Base-by-base conservation (phyloP, 2,329 filamentous ascomycete genomes). In the Periconia sp. region DNA sequence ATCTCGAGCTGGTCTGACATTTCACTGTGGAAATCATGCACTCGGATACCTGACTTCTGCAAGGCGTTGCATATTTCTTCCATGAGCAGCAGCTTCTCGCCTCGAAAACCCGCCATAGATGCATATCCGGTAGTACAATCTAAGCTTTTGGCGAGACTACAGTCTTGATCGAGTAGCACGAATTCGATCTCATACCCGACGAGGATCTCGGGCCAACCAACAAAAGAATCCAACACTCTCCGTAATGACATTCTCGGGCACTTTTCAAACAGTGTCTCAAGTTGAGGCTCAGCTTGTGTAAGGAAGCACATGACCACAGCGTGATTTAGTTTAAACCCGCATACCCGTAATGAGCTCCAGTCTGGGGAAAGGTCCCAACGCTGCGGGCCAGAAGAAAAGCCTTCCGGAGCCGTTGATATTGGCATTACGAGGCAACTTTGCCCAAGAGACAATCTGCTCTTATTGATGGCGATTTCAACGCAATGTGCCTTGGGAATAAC, bases 11-110 rank as follows among this genome's bases (percentile, higher is more conserved):
- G 41, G 10, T 33, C 41, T 2, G 7, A 10, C 17, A 13, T 18
- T 24, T 40, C 37, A 12, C 29, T 40, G 19, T 40, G 37, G 19
- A 40, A 35, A 10, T 40, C 12, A 12, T 35, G 30, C 12, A 40
- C 37, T 7, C 13, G 9, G 37, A 32, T 18, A 3, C 30, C 30
- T 3, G 30, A 3, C n/a, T 10, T 16, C 10, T 32, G 3, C 12
- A 32, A 16, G n/a, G 30, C 13, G 4, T n/a, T 18, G 4, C 10
- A 12, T 12, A 32, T 18, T 10, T 4, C 5, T 4, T n/a, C 17
- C n/a, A 32, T n/a, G n/a, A 18, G n/a, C 10, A 11, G 4, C 10
- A 32, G 30, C n/a, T n/a, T n/a, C 4, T 10, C n/a, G 16, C 12
- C 17, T 10, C 30, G 30, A 17, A 32, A 16, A 4, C 30, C 30